phyloP scores from a whole-genome alignment of 331 rosid species.

The Quercus lobata region DNA sequence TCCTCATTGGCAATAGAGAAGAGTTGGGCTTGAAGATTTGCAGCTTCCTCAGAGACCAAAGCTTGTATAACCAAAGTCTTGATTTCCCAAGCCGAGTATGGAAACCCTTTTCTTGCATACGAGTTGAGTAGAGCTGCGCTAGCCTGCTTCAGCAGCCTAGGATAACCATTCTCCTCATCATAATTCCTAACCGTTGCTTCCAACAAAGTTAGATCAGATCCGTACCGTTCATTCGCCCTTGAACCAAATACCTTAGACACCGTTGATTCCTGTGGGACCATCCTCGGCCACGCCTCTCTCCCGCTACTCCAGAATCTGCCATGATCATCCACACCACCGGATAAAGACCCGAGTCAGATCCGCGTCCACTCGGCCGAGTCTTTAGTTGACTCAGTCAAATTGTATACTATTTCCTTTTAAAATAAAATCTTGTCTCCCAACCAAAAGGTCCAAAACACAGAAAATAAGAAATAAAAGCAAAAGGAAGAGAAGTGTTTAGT shows the following conservation, averaged over 20 bases:
- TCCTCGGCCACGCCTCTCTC: conserved; percentile 78
- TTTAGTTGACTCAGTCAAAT: neutral
- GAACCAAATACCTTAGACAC: conserved; percentile 81
- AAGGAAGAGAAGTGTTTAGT: too few relatives aligned
- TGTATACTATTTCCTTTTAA: too few relatives aligned
- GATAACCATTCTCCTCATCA: conserved; percentile 46
- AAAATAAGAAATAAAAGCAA: too few relatives aligned
- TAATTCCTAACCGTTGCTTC: conserved; percentile 55
- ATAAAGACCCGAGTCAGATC: neutral
- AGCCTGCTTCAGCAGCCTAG: conserved; percentile 67
- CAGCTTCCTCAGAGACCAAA: conserved; percentile 53
- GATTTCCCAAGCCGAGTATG: conserved; percentile 78
- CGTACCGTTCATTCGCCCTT: conserved; percentile 59
- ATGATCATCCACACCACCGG: neutral
- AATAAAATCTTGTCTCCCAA: too few relatives aligned
- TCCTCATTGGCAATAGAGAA: conserved; percentile 65
- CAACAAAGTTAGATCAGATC: conserved; percentile 65
- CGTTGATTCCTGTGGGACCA: conserved; percentile 80
- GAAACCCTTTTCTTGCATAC: conserved; percentile 59
- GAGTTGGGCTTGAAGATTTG: conserved; percentile 48
- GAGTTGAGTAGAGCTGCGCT: conserved; percentile 74
- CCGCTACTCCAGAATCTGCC: conserved; percentile 72
- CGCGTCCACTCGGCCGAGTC: neutral
- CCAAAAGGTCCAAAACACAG: too few relatives aligned
- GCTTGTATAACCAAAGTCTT: conserved; percentile 76